phyloP scores from a whole-genome alignment of 2,329 filamentous ascomycete species.

The Aschersonia sp. region DNA sequence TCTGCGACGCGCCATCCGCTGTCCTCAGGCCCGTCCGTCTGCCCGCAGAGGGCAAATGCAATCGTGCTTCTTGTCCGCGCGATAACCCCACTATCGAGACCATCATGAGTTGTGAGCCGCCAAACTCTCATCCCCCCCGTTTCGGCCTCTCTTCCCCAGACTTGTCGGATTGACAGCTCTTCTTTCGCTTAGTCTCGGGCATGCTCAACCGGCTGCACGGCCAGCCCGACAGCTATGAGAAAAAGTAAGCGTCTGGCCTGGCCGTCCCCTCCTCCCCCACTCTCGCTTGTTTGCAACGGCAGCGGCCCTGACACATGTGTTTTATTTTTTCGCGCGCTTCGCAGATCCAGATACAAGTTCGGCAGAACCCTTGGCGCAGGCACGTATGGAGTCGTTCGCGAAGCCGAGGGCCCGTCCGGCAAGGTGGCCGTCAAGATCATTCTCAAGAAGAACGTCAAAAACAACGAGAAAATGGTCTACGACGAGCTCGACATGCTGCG shows the following conservation, averaged over 20 bases:
- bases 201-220: conserved; percentile 95
- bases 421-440: conserved; percentile 98
- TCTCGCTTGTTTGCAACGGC: no score
- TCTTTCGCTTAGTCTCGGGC: conserved; percentile 46
- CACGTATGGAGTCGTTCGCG: conserved; percentile 95
- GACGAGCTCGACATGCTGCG: conserved; percentile 93
- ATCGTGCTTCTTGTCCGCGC: neutral
- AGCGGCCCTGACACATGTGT: neutral
- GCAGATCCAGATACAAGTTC: conserved; percentile 75
- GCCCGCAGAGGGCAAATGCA: neutral
- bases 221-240: conserved; percentile 96
- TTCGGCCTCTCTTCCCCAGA: no score
- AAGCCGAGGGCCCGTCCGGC: conserved; percentile 72
- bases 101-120: neutral
- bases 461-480: conserved; percentile 97
- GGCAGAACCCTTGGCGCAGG: conserved; percentile 88
- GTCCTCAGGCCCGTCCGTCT: neutral
- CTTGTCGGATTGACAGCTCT: neutral
- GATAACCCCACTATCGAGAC: neutral
- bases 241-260: conserved; percentile 49
- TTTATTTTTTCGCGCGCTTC: neutral
- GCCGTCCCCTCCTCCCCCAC: no score
- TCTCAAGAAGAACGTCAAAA: conserved; percentile 96
- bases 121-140: no score
- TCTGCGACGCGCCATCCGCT: neutral